Base-by-base conservation (phyloP, 192 early-diverging fungal genomes). In the Diversispora epigaea region DNA sequence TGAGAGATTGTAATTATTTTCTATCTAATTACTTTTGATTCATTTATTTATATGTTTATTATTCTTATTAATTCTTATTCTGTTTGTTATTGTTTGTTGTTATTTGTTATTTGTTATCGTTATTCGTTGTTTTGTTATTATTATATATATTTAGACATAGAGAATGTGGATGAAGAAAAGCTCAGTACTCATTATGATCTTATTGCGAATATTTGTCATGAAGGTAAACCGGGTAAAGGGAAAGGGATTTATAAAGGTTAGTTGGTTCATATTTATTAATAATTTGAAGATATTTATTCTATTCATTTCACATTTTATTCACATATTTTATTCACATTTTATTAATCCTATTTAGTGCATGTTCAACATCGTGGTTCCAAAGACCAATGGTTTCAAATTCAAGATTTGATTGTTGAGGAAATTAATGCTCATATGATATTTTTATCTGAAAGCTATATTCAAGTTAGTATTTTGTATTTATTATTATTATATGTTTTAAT, bases 371-470 rank as follows among this genome's bases (percentile, higher is more conserved):
- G 84, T 17, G 89, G 90, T 32, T 32, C 25, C 4, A 87, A 86
- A 68, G 93, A 93, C 71, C 92, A 96, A 77, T 99, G 97, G 97
- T 95, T 93, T 79, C 91, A 89, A 80, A 92, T 97, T 40, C 97
- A 96, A 73, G 97, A 99, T 80, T 83, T 99, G 63, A 86, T 92
- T 66, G 94, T 96, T 5, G 93, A 97, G 65, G 93, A 93, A 61
- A 92, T 96, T 55, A 90, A 93, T 82, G 91, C 97, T 6, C 95
- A 98, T 68, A 95, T 96, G 93, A 91, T 99, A 49, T 93, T 95
- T 65, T 80, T 98, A 50, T 91, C 92, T 0, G 97, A 98, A 71
- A 89, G 91, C 1, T 97, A 95, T 80, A 90, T 98, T 62, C 94
- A 96, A 87, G 90, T 98, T 79, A 75, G 44, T 71, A 15, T 76